These are phyloP conservation scores for Coemansia sp. DNA, from an alignment of 371 early-diverging fungal genomes.

Conservation along the genomic window DNA sequence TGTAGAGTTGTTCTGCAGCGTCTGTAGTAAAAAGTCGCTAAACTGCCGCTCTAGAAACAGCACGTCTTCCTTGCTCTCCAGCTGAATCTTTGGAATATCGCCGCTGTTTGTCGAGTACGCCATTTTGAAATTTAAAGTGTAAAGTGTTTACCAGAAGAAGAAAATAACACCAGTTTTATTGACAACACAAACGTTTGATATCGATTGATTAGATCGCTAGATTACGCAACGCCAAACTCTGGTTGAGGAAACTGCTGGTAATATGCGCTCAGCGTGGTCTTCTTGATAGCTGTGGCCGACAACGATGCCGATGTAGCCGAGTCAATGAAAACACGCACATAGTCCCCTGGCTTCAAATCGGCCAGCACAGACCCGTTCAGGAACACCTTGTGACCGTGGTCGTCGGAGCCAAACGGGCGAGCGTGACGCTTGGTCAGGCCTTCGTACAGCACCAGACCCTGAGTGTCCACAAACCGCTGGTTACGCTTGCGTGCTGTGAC, in stretches of 20 bases:
- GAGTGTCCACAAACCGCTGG: constrained; percentile 56
- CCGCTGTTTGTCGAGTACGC: constrained; percentile 4
- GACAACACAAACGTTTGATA: background rate
- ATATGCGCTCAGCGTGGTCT: constrained; percentile 30
- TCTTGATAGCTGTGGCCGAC: constrained; percentile 22
- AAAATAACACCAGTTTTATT: background rate
- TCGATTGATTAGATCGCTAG: background rate
- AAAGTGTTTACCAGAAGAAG: background rate
- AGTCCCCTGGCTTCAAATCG: constrained; percentile 35
- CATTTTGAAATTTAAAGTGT: background rate
- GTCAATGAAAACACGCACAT: constrained; percentile 43
- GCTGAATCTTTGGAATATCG: constrained; percentile 48
- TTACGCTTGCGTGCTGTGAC: constrained; percentile 58
- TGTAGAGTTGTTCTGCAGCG: constrained; percentile 24
- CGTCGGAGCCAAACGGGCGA: constrained; percentile 47
- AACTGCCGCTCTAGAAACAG: constrained; percentile 37
- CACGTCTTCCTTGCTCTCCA: constrained; percentile 49
- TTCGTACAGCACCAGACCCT: constrained; percentile 67
- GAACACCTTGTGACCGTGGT: constrained; percentile 53
- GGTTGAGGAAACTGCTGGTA: constrained; percentile 25
- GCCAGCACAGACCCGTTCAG: constrained; percentile 16
- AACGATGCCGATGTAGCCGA: constrained; percentile 49
- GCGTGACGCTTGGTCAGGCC: constrained; percentile 54
- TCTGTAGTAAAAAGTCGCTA: constrained; percentile 16
- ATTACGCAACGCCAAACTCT: background rate